Conservation (phyloP, 2,329 filamentous ascomycete species). For the Ophiostoma ulmi region DNA sequence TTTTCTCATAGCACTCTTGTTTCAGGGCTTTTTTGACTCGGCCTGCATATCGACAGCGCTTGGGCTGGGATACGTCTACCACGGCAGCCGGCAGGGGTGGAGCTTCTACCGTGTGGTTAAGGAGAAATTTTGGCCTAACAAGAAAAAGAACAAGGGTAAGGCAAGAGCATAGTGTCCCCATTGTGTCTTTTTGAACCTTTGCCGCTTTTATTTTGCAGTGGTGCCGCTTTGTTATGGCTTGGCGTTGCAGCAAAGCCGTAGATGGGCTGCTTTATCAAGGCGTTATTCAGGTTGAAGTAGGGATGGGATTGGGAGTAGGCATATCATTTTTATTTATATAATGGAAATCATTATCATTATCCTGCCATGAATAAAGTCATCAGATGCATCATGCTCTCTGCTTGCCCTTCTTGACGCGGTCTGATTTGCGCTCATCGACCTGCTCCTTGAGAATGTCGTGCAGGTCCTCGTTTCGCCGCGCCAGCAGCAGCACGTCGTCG, state of each 20-base stretch:
- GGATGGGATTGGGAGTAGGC: neutral
- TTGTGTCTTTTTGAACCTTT: neutral
- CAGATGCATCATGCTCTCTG: conserved; percentile 16
- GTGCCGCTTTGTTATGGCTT: neutral
- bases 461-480: conserved; percentile 79
- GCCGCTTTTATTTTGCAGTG: neutral
- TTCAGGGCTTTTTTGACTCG: conserved; percentile 42
- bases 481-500: conserved; percentile 82
- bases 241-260: neutral
- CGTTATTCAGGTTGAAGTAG: neutral
- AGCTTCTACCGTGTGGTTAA: conserved; percentile 25
- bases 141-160: neutral
- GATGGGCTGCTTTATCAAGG: neutral
- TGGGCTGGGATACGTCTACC: conserved; percentile 21
- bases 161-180: neutral
- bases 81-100: conserved; percentile 22
- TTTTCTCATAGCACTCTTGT: conserved; percentile 43
- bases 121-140: conserved; percentile 27
- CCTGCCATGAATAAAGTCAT: neutral
- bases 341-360: neutral
- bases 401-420: conserved; percentile 36
- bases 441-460: conserved; percentile 67
- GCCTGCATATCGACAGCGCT: conserved; percentile 45
- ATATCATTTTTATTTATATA: neutral
- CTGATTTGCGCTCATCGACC: conserved; percentile 56